Base-by-base conservation (phyloP, 2,329 filamentous ascomycete species). In the Talaromyces sp. region DNA sequence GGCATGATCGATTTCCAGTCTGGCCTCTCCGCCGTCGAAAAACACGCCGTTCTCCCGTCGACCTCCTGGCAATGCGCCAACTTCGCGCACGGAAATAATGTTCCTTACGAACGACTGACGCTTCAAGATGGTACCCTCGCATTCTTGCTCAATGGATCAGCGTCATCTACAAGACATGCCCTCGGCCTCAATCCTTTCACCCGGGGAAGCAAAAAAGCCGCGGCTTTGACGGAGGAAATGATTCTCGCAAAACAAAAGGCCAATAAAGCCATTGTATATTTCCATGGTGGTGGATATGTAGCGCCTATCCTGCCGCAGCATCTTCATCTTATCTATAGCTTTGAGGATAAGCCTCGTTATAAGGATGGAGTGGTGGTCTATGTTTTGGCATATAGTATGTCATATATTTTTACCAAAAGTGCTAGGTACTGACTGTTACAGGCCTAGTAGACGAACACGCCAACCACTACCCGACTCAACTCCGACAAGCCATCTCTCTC, bases 1-100 rank as follows among this genome's bases (percentile, higher is more conserved):
- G 63, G 63, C 37, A 61, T 65, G 63, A 52, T 52, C 11, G 63
- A 60, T 33, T 65, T 65, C 41, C 63, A 65, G 33, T 43, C 47
- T 3, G 47, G 56, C 19, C 57, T 65, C 3, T 54, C 63, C 13
- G 13, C 63, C 19, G 13, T 52, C 4, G 63, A 65, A 37, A 61
- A 35, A 43, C 63, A 65, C 27, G 22, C 57, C n/a, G 35, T 27
- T 31, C 47, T 61, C 9, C 47, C 33, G 33, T 61, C 63, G 11
- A 60, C 63, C 3, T 45, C 57, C 6, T n/a, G 35, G 27, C 59
- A 27, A 10, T 65, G 63, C n/a, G 31, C n/a, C 5, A 33, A 3
- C 1, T 61, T 65, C 22, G 57, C 57, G 19, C 47, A 31, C 27
- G 24, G 13, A 37, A 8, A 43, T 35, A 39, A 37, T 24, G 35